Evolutionary conservation across 768 basidiomycete species (phyloP).

Genomic region (Gelatoporia subvermispora): DNA sequence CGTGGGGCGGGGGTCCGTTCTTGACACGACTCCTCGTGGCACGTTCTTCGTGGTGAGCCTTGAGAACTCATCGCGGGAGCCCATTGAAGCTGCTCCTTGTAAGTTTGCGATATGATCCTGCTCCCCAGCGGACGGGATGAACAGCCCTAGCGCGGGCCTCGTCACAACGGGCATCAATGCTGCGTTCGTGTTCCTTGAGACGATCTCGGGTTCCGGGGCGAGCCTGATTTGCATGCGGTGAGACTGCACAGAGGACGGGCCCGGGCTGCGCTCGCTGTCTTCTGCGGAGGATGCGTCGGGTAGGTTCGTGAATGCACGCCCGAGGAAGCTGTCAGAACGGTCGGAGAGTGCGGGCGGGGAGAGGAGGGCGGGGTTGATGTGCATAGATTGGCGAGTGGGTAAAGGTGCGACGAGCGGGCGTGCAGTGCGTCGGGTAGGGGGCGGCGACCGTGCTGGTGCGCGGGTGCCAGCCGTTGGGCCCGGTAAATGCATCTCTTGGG

Average conservation of each 20-base stretch:
- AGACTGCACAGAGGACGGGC: conserved; percentile 17
- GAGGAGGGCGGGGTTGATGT: neutral
- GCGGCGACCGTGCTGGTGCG: neutral
- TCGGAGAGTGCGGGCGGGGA: neutral
- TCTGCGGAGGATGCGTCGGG: conserved; percentile 16
- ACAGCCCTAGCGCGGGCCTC: neutral
- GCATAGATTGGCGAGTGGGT: neutral
- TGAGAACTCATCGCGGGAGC: neutral
- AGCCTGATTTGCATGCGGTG: conserved; percentile 17
- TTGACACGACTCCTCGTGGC: neutral
- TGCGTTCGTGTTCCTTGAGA: neutral
- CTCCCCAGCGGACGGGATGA: neutral
- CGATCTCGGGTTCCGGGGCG: conserved; percentile 1
- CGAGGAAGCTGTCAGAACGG: conserved; percentile 20
- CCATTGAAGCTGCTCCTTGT: neutral
- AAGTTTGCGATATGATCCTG: too few relatives aligned
- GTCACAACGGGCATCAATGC: neutral
- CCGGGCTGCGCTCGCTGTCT: neutral
- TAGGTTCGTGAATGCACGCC: conserved; percentile 15
- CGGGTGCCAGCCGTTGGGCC: neutral
- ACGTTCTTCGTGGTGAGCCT: neutral
- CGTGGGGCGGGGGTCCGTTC: neutral
- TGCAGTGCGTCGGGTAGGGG: neutral
- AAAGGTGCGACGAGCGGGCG: neutral
- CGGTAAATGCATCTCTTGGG: neutral